A percentile compares a stretch with the other conserved stretches of the same genome.
Conservation (phyloP, 2,329 filamentous ascomycete genomes). For the Colletotrichum chlorophyti region DNA sequence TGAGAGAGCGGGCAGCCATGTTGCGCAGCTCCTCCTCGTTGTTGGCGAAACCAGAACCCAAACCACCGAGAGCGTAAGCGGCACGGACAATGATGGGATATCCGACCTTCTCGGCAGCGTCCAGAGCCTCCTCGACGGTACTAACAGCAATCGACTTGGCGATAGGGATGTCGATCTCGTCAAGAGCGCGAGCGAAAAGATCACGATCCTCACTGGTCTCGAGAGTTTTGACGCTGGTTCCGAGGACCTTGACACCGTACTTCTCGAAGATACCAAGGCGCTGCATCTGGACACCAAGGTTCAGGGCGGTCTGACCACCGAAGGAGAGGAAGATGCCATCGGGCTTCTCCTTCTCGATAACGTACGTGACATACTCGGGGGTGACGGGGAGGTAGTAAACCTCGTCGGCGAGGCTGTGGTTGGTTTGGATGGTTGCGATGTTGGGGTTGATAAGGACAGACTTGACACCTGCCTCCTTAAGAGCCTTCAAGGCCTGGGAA, state of each 20-base stretch:
- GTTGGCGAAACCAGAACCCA: slow-evolving; percentile 95
- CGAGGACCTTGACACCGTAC: slow-evolving; percentile 93
- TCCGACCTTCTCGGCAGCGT: slow-evolving; percentile 84
- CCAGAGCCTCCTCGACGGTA: slow-evolving; percentile 89
- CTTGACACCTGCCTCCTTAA: slow-evolving; percentile 91
- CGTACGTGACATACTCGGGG: slow-evolving; percentile 95
- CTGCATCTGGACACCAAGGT: slow-evolving; percentile 97
- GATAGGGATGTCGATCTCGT: slow-evolving; percentile 97
- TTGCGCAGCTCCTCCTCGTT: slow-evolving; percentile 94
- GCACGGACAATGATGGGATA: slow-evolving; percentile 99
- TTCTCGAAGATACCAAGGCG: slow-evolving; percentile 94
- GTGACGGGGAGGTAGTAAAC: slow-evolving; percentile 98
- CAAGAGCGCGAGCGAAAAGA: slow-evolving; percentile 91
- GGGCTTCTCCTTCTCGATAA: slow-evolving; percentile 94
- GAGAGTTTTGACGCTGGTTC: slow-evolving; percentile 91
- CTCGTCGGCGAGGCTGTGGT: slow-evolving; percentile 94
- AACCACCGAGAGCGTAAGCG: slow-evolving; percentile 93
- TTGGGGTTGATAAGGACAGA: slow-evolving; percentile 98
- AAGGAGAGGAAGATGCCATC: slow-evolving; percentile 98
- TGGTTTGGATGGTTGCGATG: slow-evolving; percentile 97
- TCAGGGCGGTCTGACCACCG: slow-evolving; percentile 95
- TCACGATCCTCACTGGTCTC: slow-evolving; percentile 97
- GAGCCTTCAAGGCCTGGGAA: slow-evolving; percentile 93
- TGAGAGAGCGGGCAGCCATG: slow-evolving; percentile 90
- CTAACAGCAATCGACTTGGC: slow-evolving; percentile 93